Conservation (phyloP, 352 stramenopile species). For the Globisporangium spiculum region DNA sequence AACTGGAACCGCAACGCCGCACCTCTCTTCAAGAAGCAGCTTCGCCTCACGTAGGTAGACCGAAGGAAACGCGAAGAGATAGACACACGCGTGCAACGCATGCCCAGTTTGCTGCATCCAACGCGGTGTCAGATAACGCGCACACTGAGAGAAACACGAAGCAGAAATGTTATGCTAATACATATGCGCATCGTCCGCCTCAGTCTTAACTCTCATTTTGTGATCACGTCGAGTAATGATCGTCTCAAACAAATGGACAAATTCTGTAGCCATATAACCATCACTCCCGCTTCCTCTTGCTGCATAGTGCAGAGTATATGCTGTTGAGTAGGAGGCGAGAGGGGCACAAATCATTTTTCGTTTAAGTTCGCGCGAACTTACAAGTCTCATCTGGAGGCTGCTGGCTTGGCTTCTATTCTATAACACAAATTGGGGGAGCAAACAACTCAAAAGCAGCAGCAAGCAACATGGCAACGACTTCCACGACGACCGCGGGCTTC, state of each 20-base stretch:
- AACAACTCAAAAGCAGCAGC: conserved; percentile 8
- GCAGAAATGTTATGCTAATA: background rate
- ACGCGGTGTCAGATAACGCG: background rate
- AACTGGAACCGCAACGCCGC: conserved; percentile 63
- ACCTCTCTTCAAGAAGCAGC: conserved; percentile 58
- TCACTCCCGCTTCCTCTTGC: background rate
- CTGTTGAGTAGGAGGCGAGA: background rate
- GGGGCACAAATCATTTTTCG: background rate
- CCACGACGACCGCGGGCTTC: conserved; percentile 23
- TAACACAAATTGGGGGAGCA: conserved; percentile 2
- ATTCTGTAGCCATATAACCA: too few species aligned
- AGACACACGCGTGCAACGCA: background rate
- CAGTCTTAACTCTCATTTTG: too few species aligned
- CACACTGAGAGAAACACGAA: background rate
- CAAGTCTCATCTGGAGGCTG: too few species aligned
- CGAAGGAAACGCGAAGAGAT: background rate
- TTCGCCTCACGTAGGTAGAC: conserved; percentile 31
- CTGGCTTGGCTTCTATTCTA: too few species aligned
- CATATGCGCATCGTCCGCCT: background rate
- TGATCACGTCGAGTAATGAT: too few species aligned
- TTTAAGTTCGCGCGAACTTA: too few species aligned
- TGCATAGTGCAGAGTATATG: background rate
- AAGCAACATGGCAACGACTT: conserved; percentile 9
- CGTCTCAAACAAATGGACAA: too few species aligned
- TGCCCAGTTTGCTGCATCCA: background rate